Conservation (phyloP, 441 rosid species). For the Daphne laureola region DNA sequence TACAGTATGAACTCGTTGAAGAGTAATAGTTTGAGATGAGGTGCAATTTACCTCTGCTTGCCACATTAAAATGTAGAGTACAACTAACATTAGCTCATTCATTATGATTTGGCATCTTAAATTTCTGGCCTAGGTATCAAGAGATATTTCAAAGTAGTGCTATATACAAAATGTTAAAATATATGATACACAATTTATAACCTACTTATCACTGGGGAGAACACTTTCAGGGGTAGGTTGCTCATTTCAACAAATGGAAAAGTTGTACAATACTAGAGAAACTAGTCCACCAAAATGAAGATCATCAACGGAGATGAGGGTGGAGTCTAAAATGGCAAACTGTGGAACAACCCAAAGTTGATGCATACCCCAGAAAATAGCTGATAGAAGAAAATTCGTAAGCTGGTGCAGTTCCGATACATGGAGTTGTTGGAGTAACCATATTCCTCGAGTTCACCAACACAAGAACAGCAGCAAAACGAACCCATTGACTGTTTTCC, state of each 20-base stretch:
- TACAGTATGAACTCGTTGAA: too few species aligned
- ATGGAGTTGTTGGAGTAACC: constrained; percentile 35
- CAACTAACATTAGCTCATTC: not conserved
- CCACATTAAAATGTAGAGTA: too few species aligned
- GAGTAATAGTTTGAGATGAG: too few species aligned
- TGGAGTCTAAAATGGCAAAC: not conserved
- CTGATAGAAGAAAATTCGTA: constrained; percentile 43
- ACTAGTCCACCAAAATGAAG: too few species aligned
- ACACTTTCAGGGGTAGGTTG: too few species aligned
- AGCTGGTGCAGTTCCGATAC: constrained; percentile 41
- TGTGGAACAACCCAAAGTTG: constrained; percentile 1
- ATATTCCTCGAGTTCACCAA: constrained; percentile 44
- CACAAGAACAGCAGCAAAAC: constrained; percentile 45
- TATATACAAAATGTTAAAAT: too few species aligned
- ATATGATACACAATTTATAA: too few species aligned
- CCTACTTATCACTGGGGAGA: too few species aligned
- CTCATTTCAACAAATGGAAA: too few species aligned
- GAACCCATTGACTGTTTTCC: constrained; percentile 29
- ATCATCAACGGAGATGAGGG: not conserved
- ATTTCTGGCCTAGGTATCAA: not conserved
- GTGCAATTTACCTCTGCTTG: too few species aligned
- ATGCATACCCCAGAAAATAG: constrained; percentile 47
- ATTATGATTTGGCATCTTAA: constrained; percentile 2
- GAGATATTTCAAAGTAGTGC: too few species aligned
- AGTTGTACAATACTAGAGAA: too few species aligned